Percentiles rank a stretch among this genome's conserved stretches.
Conservation (phyloP, 257 asterid species). For the Marsdenia floribunda region DNA sequence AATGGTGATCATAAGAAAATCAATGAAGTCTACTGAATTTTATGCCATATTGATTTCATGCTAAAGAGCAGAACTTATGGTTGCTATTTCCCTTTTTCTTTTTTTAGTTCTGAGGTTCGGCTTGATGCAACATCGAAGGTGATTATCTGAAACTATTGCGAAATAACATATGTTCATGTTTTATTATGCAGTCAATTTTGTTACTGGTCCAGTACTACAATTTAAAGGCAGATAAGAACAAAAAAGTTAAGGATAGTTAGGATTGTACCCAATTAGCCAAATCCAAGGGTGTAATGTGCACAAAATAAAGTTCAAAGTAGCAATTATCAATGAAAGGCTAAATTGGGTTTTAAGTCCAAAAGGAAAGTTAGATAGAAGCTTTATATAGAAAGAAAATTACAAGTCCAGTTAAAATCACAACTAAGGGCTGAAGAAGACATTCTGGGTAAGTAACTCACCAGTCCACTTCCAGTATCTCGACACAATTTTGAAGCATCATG, state of each 20-base stretch:
- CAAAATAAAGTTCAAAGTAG: too few species aligned
- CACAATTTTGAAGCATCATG: slow-evolving; percentile 90
- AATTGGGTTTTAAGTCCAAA: too few species aligned
- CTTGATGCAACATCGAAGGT: neutral
- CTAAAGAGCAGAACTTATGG: neutral
- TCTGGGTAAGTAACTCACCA: slow-evolving; percentile 47
- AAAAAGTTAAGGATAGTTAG: too few species aligned
- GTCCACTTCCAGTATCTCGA: slow-evolving; percentile 80
- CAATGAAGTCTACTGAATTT: neutral
- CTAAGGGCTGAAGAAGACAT: slow-evolving; percentile 8
- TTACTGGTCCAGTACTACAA: neutral
- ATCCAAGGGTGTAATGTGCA: too few species aligned
- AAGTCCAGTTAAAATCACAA: neutral
- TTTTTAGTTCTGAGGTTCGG: neutral
- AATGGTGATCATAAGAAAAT: neutral
- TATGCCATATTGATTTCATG: neutral
- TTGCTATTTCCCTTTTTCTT: neutral
- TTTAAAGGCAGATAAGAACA: neutral
- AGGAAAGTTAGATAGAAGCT: neutral
- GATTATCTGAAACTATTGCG: neutral
- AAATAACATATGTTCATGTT: neutral
- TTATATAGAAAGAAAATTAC: neutral
- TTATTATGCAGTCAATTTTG: neutral
- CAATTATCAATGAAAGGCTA: too few species aligned
- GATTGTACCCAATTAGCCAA: too few species aligned